Evolutionary conservation across 2,329 filamentous ascomycete species (phyloP).

Genomic region (Chlorencoelia australis): DNA sequence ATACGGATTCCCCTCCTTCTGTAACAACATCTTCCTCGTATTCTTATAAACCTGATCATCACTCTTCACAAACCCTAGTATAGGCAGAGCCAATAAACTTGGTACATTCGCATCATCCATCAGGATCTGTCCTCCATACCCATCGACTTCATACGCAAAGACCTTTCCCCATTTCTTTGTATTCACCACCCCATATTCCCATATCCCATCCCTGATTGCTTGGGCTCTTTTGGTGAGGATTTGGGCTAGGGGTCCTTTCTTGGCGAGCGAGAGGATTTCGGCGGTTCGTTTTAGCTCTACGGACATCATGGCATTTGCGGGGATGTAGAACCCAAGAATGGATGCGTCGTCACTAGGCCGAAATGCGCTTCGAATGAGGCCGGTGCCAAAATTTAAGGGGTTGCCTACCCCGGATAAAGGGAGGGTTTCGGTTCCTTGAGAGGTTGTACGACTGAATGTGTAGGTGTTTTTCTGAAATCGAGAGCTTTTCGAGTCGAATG

Average conservation of each 20-base stretch:
- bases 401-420: constrained; percentile 79
- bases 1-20: constrained; percentile 60
- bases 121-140: constrained; percentile 69
- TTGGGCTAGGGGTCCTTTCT: constrained; percentile 40
- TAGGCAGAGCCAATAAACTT: constrained; percentile 65
- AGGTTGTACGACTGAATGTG: constrained; percentile 75
- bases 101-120: constrained; percentile 91
- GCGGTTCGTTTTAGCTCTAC: constrained; percentile 74
- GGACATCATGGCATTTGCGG: constrained; percentile 92
- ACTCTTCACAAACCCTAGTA: constrained; percentile 62
- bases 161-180: constrained; percentile 69
- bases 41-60: constrained; percentile 72
- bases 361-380: constrained; percentile 83
- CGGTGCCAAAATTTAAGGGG: constrained; percentile 74
- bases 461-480: constrained; percentile 65
- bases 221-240: constrained; percentile 48
- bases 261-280: constrained; percentile 52
- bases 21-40: constrained; percentile 59
- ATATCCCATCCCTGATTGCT: constrained; percentile 65
- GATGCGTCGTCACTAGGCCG: constrained; percentile 91
- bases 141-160: constrained; percentile 82
- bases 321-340: constrained; percentile 89
- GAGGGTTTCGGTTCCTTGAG: constrained; percentile 80
- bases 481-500: constrained; percentile 62
- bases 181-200: constrained; percentile 71